A percentile compares a stretch with the other conserved stretches of the same genome.
Evolutionary conservation across 345 rosid species (phyloP).

Genomic region (Citropsis articulata): DNA sequence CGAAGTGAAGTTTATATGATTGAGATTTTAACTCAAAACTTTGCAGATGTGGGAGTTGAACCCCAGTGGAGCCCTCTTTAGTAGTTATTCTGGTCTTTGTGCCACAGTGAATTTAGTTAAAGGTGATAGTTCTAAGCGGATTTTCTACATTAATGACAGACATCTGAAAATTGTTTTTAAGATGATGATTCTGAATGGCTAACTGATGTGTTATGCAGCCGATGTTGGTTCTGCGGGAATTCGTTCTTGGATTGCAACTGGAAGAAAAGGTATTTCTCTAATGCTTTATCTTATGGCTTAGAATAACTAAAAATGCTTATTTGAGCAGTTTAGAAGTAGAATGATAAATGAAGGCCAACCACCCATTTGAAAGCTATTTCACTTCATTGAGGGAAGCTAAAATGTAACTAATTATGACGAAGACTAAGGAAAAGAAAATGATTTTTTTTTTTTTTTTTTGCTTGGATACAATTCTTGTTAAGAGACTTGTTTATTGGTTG

Average conservation of each 20-base stretch:
- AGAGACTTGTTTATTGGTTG: not conserved
- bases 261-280: constrained; percentile 52
- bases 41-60: constrained; percentile 82
- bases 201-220: constrained; percentile 20
- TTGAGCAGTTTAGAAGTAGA: not conserved
- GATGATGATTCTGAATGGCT: constrained; percentile 8
- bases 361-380: not conserved
- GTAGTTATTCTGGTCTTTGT: constrained; percentile 87
- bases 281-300: not conserved
- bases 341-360: not conserved
- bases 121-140: constrained; percentile 37
- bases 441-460: no score
- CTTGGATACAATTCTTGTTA: not conserved
- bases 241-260: constrained; percentile 89
- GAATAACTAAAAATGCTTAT: not conserved
- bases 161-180: not conserved
- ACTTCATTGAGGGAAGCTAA: not conserved
- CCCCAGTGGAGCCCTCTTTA: constrained; percentile 54
- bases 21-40: constrained; percentile 7
- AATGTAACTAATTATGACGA: not conserved
- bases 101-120: constrained; percentile 49
- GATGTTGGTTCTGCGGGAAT: constrained; percentile 35
- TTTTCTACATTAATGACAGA: not conserved
- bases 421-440: not conserved
- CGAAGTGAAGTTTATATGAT: not conserved